phyloP scores from a whole-genome alignment of 2,329 filamentous ascomycete genomes.

The Aureobasidium sp. region DNA sequence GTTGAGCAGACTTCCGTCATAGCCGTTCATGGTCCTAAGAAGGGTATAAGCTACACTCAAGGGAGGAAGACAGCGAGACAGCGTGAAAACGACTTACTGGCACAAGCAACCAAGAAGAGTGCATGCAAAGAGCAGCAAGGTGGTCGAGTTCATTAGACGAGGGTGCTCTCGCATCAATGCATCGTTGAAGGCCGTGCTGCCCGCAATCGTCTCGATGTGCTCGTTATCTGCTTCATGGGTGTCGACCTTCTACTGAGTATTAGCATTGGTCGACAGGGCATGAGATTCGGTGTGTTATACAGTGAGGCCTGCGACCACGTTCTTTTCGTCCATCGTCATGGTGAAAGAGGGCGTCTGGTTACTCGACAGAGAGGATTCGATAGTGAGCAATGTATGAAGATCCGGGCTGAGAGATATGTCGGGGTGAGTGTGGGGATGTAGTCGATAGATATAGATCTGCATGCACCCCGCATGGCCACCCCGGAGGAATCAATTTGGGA shows the following conservation, averaged over 20 bases:
- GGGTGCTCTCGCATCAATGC: conserved; percentile 49
- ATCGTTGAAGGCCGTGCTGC: conserved; percentile 50
- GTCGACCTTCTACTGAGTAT: neutral
- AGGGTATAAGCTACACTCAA: conserved; percentile 28
- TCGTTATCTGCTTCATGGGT: conserved; percentile 16
- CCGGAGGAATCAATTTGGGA: neutral
- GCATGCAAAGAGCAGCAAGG: conserved; percentile 22
- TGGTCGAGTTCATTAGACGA: conserved; percentile 12
- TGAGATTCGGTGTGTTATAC: neutral
- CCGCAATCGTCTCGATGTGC: conserved; percentile 41
- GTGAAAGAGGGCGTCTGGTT: neutral
- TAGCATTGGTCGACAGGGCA: neutral
- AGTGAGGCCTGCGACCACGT: neutral
- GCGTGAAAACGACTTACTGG: conserved; percentile 22
- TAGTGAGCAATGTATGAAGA: neutral
- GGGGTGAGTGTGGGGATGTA: neutral
- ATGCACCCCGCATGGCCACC: conserved; percentile 2
- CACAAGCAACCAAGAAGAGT: conserved; percentile 19
- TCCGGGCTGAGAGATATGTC: neutral
- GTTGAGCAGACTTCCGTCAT: conserved; percentile 52
- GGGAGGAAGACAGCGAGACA: neutral
- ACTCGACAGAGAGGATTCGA: neutral
- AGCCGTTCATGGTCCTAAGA: conserved; percentile 50
- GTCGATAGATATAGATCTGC: conserved; percentile 5
- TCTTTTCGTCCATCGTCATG: conserved; percentile 3